These are phyloP conservation scores for Paecilomyces formosus DNA, from an alignment of 2,329 filamentous ascomycete species.

Conservation along the genomic window DNA sequence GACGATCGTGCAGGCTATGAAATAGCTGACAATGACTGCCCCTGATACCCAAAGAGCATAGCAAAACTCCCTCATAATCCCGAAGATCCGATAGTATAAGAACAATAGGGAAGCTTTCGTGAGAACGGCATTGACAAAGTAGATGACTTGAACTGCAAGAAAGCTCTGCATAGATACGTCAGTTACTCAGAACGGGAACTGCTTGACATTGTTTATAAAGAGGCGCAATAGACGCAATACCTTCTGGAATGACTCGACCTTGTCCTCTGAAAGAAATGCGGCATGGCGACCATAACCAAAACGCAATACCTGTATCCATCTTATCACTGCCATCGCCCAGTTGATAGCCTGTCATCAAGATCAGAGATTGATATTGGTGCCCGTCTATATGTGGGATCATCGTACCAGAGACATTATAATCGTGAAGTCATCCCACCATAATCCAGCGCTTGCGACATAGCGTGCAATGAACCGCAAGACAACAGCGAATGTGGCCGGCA, in stretches of 20 bases:
- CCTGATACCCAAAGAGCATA: slow-evolving; percentile 11
- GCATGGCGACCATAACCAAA: slow-evolving; percentile 12
- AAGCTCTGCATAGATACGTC: slow-evolving; percentile 11
- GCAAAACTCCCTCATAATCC: slow-evolving; percentile 15
- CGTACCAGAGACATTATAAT: slow-evolving; percentile 16
- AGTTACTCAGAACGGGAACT: neutral
- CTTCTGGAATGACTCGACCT: slow-evolving; percentile 12
- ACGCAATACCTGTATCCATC: slow-evolving; percentile 11
- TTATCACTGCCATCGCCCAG: slow-evolving; percentile 14
- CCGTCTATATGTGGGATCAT: neutral
- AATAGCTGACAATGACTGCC: slow-evolving; percentile 12
- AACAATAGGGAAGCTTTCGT: slow-evolving; percentile 19
- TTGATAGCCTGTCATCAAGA: slow-evolving; percentile 10
- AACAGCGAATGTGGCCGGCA: slow-evolving; percentile 17
- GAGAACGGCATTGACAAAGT: slow-evolving; percentile 16
- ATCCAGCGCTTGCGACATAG: slow-evolving; percentile 11
- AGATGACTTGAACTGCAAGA: slow-evolving; percentile 15
- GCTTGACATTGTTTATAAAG: neutral
- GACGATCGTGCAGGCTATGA: slow-evolving; percentile 13
- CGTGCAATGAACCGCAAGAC: slow-evolving; percentile 15
- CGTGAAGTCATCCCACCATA: slow-evolving; percentile 24
- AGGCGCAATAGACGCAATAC: slow-evolving; percentile 7
- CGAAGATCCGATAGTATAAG: slow-evolving; percentile 23
- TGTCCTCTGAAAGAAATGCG: slow-evolving; percentile 6
- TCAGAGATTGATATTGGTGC: neutral